Percentiles rank a stretch among this genome's conserved stretches.
Conservation (phyloP, 2,329 filamentous ascomycete genomes). For the Colletotrichum shisoi region DNA sequence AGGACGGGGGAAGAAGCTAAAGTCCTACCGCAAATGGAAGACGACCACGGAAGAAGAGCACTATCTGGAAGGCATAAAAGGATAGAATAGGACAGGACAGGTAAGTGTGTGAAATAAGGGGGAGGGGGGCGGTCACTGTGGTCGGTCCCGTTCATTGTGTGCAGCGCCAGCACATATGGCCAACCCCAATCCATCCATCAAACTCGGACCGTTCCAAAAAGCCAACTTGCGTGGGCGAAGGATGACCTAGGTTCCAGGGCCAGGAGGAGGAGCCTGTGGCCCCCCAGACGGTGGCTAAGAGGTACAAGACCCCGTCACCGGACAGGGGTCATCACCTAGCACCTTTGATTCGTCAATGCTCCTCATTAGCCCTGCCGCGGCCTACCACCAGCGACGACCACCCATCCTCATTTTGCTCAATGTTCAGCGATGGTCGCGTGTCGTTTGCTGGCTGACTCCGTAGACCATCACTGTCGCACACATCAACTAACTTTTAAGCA, state of each 20-base stretch:
- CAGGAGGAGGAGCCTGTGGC: constrained; percentile 17
- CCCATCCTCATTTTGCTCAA: constrained; percentile 9
- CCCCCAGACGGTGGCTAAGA: constrained; percentile 22
- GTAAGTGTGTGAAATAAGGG: neutral
- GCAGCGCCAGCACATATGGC: constrained; percentile 16
- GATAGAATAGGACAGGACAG: neutral
- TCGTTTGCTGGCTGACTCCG: neutral
- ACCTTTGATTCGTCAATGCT: constrained; percentile 34
- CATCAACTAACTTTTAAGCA: neutral
- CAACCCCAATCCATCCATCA: constrained; percentile 29
- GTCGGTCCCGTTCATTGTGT: constrained; percentile 14
- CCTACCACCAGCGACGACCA: constrained; percentile 28
- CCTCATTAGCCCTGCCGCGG: constrained; percentile 13
- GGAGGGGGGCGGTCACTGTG: neutral
- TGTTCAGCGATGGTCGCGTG: constrained; percentile 2
- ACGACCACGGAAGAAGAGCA: constrained; percentile 5
- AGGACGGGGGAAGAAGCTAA: constrained; percentile 3
- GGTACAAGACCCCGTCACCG: constrained; percentile 34
- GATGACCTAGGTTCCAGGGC: constrained; percentile 37
- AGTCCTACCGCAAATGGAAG: neutral
- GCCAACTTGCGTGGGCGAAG: constrained; percentile 27
- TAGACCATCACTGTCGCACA: neutral
- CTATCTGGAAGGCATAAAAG: constrained; percentile 3
- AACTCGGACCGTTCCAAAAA: constrained; percentile 26
- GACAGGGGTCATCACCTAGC: constrained; percentile 35